phyloP scores from a whole-genome alignment of 306 rosid genomes.

The Gastrolobium bilobum region DNA sequence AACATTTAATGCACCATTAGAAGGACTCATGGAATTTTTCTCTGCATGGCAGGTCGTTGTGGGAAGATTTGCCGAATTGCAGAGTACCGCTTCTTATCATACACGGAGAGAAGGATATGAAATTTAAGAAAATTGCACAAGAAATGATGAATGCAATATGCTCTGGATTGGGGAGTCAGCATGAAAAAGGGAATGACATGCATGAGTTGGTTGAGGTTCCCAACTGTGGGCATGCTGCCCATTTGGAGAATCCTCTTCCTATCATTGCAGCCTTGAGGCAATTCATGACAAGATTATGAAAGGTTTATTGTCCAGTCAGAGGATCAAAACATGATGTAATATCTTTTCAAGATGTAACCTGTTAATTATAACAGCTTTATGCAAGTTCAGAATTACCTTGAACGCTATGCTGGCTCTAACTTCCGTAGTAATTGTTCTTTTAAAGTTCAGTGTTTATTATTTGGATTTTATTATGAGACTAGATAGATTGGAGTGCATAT shows the following conservation, averaged over 20 bases:
- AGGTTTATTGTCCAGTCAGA: constrained; percentile 6
- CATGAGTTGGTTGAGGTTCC: constrained; percentile 77
- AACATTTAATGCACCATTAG: background rate
- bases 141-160: constrained; percentile 60
- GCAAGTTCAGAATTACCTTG: background rate
- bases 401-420: background rate
- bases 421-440: background rate
- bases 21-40: constrained; percentile 13
- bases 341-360: background rate
- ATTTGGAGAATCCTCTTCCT: constrained; percentile 92
- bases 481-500: background rate
- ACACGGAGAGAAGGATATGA: constrained; percentile 82
- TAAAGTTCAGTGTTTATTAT: background rate
- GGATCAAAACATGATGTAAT: constrained; percentile 8
- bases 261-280: constrained; percentile 67
- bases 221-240: constrained; percentile 84
- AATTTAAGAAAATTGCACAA: constrained; percentile 75
- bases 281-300: constrained; percentile 56
- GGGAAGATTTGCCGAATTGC: constrained; percentile 82
- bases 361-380: background rate
- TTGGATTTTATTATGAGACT: background rate
- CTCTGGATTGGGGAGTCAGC: constrained; percentile 44
- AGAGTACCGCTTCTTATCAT: constrained; percentile 75
- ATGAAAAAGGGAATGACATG: constrained; percentile 41
- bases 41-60: constrained; percentile 70